Conservation (phyloP, 2,329 filamentous ascomycete genomes). For the Cladosporium sp. region DNA sequence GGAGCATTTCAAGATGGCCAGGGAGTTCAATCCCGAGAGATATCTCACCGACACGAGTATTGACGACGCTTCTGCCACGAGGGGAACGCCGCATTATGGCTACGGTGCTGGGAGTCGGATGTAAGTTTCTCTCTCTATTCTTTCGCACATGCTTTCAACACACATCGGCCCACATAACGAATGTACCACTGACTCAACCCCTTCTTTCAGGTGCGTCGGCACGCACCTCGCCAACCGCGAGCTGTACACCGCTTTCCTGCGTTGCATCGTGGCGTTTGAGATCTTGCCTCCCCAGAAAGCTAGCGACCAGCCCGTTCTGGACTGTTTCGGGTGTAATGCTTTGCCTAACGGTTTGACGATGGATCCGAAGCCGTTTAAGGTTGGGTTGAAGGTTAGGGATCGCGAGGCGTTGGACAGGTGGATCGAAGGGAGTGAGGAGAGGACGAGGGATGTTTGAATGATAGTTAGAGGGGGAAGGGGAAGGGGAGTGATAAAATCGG, state of each 20-base stretch:
- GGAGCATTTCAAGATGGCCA: constrained; percentile 62
- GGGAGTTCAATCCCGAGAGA: constrained; percentile 65
- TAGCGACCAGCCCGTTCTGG: constrained; percentile 40
- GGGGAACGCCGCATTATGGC: constrained; percentile 46
- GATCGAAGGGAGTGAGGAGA: constrained; percentile 45
- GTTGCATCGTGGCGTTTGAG: constrained; percentile 46
- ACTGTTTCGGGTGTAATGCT: constrained; percentile 43
- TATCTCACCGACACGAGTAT: constrained; percentile 54
- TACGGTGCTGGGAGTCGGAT: constrained; percentile 44
- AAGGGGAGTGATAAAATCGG: too few relatives aligned
- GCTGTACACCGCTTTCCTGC: constrained; percentile 44
- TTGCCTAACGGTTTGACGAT: constrained; percentile 46
- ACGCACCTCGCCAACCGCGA: constrained; percentile 37
- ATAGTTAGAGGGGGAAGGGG: too few relatives aligned
- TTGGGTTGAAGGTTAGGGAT: constrained; percentile 44
- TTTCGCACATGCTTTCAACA: too few relatives aligned
- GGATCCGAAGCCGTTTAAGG: constrained; percentile 50
- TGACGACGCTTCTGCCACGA: constrained; percentile 34
- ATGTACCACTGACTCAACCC: too few relatives aligned
- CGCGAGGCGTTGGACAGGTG: constrained; percentile 39
- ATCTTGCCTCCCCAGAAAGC: constrained; percentile 39
- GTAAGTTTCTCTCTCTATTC: too few relatives aligned
- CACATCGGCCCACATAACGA: too few relatives aligned
- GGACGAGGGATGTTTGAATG: constrained; percentile 38
- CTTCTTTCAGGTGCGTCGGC: constrained; percentile 36